These are phyloP conservation scores for Akanthomyces dipterigenus DNA, from an alignment of 2,329 filamentous ascomycete genomes.

Conservation along the genomic window DNA sequence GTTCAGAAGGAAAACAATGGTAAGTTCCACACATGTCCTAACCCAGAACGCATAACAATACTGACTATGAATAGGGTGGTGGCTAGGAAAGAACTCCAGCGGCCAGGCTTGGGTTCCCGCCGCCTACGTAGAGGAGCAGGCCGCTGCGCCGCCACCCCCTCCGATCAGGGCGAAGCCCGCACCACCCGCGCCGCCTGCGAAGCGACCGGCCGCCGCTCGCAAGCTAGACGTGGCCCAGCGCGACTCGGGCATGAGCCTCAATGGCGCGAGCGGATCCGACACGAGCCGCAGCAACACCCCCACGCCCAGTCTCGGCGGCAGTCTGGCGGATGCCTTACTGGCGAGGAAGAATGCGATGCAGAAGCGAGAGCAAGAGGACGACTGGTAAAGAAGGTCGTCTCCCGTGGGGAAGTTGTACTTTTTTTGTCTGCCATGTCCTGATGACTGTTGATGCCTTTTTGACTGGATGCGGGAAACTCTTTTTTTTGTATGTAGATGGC, in stretches of 20 bases:
- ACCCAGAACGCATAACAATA: neutral
- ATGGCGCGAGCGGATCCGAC: slow-evolving; percentile 47
- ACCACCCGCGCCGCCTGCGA: slow-evolving; percentile 71
- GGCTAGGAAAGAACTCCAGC: slow-evolving; percentile 69
- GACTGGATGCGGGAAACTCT: neutral
- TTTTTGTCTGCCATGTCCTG: slow-evolving; percentile 10
- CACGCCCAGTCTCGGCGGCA: slow-evolving; percentile 64
- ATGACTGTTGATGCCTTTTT: neutral
- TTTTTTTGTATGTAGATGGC: neutral
- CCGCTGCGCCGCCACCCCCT: slow-evolving; percentile 54
- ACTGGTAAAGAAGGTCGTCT: slow-evolving; percentile 46
- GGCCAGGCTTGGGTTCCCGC: slow-evolving; percentile 92
- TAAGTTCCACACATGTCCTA: slow-evolving; percentile 38
- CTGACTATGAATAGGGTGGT: slow-evolving; percentile 70
- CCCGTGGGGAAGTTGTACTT: no score
- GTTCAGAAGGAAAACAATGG: slow-evolving; percentile 94
- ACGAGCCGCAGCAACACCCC: slow-evolving; percentile 65
- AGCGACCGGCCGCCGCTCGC: slow-evolving; percentile 65
- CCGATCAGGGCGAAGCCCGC: slow-evolving; percentile 54
- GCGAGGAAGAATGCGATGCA: slow-evolving; percentile 73
- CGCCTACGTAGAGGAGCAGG: slow-evolving; percentile 85
- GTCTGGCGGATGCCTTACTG: slow-evolving; percentile 70
- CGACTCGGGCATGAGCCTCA: slow-evolving; percentile 62
- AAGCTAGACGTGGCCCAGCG: slow-evolving; percentile 66
- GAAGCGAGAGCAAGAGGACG: slow-evolving; percentile 61